Conservation (phyloP, 2,329 filamentous ascomycete genomes). For the Alternaria infectoria region DNA sequence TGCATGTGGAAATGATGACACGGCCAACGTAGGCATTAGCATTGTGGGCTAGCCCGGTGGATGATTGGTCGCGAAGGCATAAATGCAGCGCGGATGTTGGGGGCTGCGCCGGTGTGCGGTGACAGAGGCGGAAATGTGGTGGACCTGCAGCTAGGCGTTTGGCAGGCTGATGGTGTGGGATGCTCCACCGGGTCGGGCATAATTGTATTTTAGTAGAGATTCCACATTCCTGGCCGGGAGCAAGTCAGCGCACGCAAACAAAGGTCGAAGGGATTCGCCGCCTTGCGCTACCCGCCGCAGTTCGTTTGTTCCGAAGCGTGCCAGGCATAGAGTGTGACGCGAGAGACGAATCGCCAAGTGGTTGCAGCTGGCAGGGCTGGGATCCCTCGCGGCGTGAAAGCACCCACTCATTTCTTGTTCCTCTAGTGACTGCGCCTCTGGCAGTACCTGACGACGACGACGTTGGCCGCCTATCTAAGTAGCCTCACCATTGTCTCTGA, state of each 20-base stretch:
- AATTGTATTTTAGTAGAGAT: background rate
- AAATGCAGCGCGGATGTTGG: conserved; percentile 1
- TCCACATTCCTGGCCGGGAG: background rate
- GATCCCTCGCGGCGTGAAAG: conserved; percentile 9
- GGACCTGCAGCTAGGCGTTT: conserved; percentile 12
- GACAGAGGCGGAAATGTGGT: conserved; percentile 3
- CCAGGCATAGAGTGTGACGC: background rate
- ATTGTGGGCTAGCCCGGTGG: background rate
- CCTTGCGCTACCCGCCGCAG: background rate
- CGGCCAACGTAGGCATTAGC: background rate
- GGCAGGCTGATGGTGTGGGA: conserved; percentile 2
- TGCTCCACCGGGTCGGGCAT: background rate
- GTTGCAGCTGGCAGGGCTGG: conserved; percentile 8
- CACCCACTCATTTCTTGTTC: conserved; percentile 12
- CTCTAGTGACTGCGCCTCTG: conserved; percentile 9
- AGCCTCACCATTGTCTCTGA: conserved; percentile 3
- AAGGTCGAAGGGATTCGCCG: background rate
- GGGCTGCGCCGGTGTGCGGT: background rate
- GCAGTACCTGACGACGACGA: conserved; percentile 10
- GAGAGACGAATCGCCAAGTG: conserved; percentile 1
- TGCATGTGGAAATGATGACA: conserved; percentile 8
- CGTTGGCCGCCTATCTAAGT: background rate
- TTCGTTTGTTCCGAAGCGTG: background rate
- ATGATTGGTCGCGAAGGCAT: conserved; percentile 6
- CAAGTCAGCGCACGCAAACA: background rate